A percentile compares a stretch with the other conserved stretches of the same genome.
Conservation (phyloP, 2,329 filamentous ascomycete species). For the Diaporthe australafricana region DNA sequence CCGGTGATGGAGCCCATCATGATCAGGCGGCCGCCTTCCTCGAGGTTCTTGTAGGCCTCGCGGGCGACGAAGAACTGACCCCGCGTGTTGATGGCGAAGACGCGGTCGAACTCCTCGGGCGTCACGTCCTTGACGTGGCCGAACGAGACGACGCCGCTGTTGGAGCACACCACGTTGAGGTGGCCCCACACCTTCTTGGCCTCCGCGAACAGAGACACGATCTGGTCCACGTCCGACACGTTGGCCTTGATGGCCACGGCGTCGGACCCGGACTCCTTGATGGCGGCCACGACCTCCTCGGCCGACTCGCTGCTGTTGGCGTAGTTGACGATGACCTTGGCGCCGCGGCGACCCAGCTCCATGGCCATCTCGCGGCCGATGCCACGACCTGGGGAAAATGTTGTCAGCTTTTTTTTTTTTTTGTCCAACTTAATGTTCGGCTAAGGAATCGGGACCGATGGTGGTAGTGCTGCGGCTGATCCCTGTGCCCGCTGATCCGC, state of each 20-base stretch:
- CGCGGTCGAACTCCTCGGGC: slow-evolving; percentile 78
- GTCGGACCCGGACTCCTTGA: slow-evolving; percentile 72
- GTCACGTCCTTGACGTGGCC: slow-evolving; percentile 76
- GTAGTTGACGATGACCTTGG: slow-evolving; percentile 76
- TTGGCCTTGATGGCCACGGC: slow-evolving; percentile 77
- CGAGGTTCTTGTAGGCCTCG: slow-evolving; percentile 76
- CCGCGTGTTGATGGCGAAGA: slow-evolving; percentile 75
- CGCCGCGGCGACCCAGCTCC: slow-evolving; percentile 73
- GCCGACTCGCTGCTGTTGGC: slow-evolving; percentile 74
- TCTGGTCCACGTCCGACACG: slow-evolving; percentile 73
- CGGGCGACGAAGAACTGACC: slow-evolving; percentile 80
- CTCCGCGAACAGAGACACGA: slow-evolving; percentile 71
- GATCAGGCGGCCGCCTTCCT: slow-evolving; percentile 76
- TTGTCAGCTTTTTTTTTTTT: not conserved
- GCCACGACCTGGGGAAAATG: slow-evolving; percentile 61
- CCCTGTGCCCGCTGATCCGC: slow-evolving; percentile 3
- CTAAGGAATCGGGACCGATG: not conserved
- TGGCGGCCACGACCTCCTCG: slow-evolving; percentile 72
- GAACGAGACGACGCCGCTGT: slow-evolving; percentile 76
- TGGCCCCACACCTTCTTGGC: slow-evolving; percentile 73
- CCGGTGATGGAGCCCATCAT: slow-evolving; percentile 79
- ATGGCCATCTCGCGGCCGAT: slow-evolving; percentile 75
- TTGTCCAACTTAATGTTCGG: not conserved
- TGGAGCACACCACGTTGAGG: slow-evolving; percentile 78
- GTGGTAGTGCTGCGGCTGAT: slow-evolving; percentile 1